Conservation (phyloP, 75 land plant species). For the Isoetes taiwanensis region DNA sequence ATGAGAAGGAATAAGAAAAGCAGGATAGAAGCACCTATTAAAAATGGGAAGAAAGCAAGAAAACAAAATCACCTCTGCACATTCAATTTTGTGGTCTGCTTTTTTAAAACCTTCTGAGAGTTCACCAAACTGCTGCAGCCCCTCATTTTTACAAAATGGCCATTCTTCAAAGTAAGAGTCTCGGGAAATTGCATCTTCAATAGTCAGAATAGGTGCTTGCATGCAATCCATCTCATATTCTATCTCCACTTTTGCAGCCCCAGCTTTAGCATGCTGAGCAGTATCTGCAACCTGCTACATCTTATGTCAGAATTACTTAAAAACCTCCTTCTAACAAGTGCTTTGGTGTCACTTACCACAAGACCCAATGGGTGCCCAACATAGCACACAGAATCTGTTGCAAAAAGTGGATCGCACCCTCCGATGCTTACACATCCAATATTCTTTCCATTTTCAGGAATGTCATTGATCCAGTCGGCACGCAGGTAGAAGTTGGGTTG, state of each 20-base stretch:
- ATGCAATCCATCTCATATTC: slow-evolving; percentile 46
- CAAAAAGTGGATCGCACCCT: slow-evolving; percentile 44
- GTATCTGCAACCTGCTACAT: slow-evolving; percentile 92
- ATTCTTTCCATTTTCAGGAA: slow-evolving; percentile 60
- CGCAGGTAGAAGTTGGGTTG: too few species aligned
- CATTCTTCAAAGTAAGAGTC: slow-evolving; percentile 43
- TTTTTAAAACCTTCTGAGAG: slow-evolving; percentile 48
- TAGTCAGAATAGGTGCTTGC: slow-evolving; percentile 55
- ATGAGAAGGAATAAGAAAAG: too few species aligned
- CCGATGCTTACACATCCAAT: slow-evolving; percentile 26
- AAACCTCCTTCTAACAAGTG: too few species aligned
- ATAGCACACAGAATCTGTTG: slow-evolving; percentile 35
- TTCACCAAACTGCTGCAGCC: slow-evolving; percentile 49
- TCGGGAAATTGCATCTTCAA: slow-evolving; percentile 58
- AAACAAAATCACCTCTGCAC: slow-evolving; percentile 48
- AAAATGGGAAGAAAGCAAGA: too few species aligned
- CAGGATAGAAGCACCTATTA: too few species aligned
- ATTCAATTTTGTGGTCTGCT: slow-evolving; percentile 47
- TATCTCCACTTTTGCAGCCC: slow-evolving; percentile 42
- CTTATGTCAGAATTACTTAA: too few species aligned
- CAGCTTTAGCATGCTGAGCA: slow-evolving; percentile 51
- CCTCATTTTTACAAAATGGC: slow-evolving; percentile 15
- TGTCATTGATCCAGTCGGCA: too few species aligned
- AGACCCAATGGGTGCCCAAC: slow-evolving; percentile 69
- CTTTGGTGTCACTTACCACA: slow-evolving; percentile 66